Evolutionary conservation across 192 early-diverging fungal genomes (phyloP), one percentile per base, ranked within the genome.

Genomic region (Lobosporangium transversale): DNA sequence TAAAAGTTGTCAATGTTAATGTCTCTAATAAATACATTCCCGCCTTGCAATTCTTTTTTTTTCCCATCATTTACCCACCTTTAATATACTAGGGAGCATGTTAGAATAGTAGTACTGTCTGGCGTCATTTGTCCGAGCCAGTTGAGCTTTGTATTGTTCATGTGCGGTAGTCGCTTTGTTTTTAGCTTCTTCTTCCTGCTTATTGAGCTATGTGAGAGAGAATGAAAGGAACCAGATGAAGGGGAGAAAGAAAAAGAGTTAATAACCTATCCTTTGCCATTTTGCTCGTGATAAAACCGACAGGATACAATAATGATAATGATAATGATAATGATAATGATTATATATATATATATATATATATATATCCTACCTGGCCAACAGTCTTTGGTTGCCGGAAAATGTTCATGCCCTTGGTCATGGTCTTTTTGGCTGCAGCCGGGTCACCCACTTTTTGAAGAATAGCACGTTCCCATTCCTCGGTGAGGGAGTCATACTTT

Each of bases 151-250:
- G 79, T 99, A 99, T 42, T 78, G 84, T 20, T 94, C 89, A 66
- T 98, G 93, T 23, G 94, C 89, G 24, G 84, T 56, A 26, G 92
- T 88, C 2, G 93, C 95, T 61, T 95, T 95, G 32, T 84, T 76
- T 30, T 90, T 84, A 2, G 97, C 94, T 43, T 97, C 97, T 61
- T 97, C 93, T 70, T 96, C 95, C 44, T 87, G 71, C 48, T 88
- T 89, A 40, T 91, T 85, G 23, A 94, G 83, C 88, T 92, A 78
- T 9, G 21, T 30, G 14, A n/a, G 7, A 14, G 37, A 14, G 37
- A 14, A 14, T 7, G 37, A 14, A 40, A 14, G 37, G 37, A n/a
- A n/a, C n/a, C n/a, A n/a, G n/a, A n/a, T n/a, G n/a, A n/a, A n/a
- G n/a, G n/a, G n/a, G n/a, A n/a, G n/a, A n/a, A n/a, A n/a, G n/a